These are phyloP conservation scores for Sambucus nigra DNA, from an alignment of 129 eudicot species.

Conservation along the genomic window DNA sequence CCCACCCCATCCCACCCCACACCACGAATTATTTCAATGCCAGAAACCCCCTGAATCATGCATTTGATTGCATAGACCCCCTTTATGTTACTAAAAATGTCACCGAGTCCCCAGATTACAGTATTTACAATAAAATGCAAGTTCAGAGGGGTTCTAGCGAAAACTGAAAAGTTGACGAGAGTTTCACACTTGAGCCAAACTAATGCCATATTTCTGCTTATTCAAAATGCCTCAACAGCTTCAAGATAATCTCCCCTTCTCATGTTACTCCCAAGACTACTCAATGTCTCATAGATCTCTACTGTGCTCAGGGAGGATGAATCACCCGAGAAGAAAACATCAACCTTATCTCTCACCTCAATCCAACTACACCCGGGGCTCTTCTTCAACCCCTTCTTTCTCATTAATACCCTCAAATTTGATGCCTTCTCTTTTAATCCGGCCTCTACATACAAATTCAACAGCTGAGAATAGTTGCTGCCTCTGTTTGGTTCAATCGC, in stretches of 20 bases:
- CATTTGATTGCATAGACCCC: too few relatives aligned
- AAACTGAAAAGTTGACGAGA: too few relatives aligned
- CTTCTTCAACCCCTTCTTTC: constrained; percentile 24
- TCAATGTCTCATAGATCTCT: constrained; percentile 21
- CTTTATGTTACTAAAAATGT: too few relatives aligned
- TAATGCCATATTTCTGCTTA: too few relatives aligned
- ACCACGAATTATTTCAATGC: too few relatives aligned
- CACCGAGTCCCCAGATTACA: too few relatives aligned
- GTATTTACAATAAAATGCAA: too few relatives aligned
- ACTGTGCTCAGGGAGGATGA: constrained; percentile 20
- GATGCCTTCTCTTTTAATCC: constrained; percentile 25
- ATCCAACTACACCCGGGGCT: constrained; percentile 39
- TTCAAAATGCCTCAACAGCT: constrained; percentile 6
- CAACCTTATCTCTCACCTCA: constrained; percentile 24
- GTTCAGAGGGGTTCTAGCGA: too few relatives aligned
- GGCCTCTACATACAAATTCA: constrained; percentile 27
- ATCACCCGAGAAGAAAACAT: constrained; percentile 27
- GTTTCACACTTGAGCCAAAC: too few relatives aligned
- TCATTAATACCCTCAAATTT: constrained; percentile 25
- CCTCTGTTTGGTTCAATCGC: constrained; percentile 21
- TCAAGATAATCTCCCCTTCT: constrained; percentile 10
- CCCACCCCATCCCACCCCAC: too few relatives aligned
- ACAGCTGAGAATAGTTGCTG: constrained; percentile 22
- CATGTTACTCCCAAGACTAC: constrained; percentile 15
- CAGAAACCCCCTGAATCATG: too few relatives aligned